Base-by-base conservation (phyloP, 371 early-diverging fungal species). In the Blakeslea trispora region DNA sequence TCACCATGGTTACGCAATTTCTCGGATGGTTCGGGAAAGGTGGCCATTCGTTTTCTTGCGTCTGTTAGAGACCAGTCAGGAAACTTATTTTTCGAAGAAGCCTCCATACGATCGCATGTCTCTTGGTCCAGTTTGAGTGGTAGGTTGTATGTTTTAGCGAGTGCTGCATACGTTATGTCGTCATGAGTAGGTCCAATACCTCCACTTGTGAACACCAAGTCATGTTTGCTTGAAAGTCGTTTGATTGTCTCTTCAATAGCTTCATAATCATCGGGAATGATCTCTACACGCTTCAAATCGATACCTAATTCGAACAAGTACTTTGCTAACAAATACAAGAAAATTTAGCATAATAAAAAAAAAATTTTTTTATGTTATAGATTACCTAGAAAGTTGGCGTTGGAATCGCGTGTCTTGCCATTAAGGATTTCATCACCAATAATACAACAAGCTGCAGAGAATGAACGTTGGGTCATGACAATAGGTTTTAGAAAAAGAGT, bases 171-270 rank as follows among this genome's bases (percentile, higher is more conserved):
- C 0, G 86, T 90, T 31, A 91, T 87, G 63, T 90, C 87, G 54
- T 88, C 87, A 58, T 86, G 84, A 0, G 90, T 89, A 1, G 87
- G 85, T 0, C 82, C 89, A 44, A 90, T 88, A 3, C 90, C 90
- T 42, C 90, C 90, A 63, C 81, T 83, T 6, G 90, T 90, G 41
- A 90, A 82, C 23, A 89, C 90, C 15, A 84, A 43, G 58, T 82
- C 75, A 56, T 82, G 83, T 23, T 63, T 63, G 4, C 45, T 59
- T 0, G 87, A 81, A 7, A 90, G 59, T 5, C 76, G 66, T 34
- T 51, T 58, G 0, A 88, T 74, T 3, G 85, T 70, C 46, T 78
- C 75, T 32, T 66, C 72, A 55, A 90, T 90, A 11, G 72, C 76
- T 0, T 62, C 58, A 40, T 70, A 59, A 15, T 76, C 74, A 55